Conservation (phyloP, 208 protist genomes). For the Balamuthia mandrillaris region DNA sequence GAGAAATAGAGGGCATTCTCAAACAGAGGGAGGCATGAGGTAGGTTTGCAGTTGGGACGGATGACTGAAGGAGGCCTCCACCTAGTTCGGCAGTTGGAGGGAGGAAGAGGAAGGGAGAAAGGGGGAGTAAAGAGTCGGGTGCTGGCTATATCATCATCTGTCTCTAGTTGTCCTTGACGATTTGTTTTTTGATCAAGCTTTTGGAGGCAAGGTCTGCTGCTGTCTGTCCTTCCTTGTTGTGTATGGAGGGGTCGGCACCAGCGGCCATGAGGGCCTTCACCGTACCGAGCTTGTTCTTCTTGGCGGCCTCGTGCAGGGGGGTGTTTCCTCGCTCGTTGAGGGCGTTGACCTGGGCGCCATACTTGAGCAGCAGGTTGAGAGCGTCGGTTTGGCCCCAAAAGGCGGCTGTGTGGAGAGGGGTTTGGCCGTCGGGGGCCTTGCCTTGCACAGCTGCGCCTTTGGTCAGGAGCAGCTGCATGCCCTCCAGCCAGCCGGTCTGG, state of each 20-base stretch:
- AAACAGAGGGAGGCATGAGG: too few species aligned
- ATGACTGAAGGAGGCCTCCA: too few species aligned
- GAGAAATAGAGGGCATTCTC: too few species aligned
- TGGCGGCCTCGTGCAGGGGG: constrained; percentile 67
- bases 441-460: constrained; percentile 54
- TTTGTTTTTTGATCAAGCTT: not conserved
- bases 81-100: not conserved
- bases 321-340: constrained; percentile 57
- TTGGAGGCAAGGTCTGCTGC: not conserved
- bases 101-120: constrained; percentile 22
- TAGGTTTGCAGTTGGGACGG: too few species aligned
- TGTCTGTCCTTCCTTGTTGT: not conserved
- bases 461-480: constrained; percentile 60
- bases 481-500: constrained; percentile 41
- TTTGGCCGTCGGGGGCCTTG: constrained; percentile 64
- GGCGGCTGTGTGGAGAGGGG: constrained; percentile 69
- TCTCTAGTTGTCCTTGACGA: not conserved
- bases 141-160: not conserved
- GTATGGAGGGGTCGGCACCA: not conserved
- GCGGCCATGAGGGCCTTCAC: not conserved
- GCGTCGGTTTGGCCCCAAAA: constrained; percentile 62
- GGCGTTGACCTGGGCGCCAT: constrained; percentile 69
- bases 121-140: too few species aligned
- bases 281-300: not conserved
- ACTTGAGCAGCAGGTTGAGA: constrained; percentile 56